Conservation (phyloP, 257 asterid species). For the Solanum chiquidenum region DNA sequence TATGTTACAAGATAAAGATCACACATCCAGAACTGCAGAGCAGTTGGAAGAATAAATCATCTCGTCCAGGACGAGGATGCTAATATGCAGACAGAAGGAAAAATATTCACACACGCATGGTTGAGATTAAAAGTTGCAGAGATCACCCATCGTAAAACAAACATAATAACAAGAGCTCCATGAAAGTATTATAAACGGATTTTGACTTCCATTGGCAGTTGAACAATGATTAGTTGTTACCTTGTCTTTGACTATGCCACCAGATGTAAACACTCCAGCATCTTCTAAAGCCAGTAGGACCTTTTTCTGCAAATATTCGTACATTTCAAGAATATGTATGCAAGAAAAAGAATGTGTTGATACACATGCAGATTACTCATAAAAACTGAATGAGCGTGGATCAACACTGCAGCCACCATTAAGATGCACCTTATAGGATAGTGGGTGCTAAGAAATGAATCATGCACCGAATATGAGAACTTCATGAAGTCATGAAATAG, state of each 20-base stretch:
- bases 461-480: neutral
- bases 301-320: constrained; percentile 54
- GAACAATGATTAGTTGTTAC: constrained; percentile 19
- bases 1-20: neutral
- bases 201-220: neutral
- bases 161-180: neutral
- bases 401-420: neutral
- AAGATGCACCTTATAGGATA: neutral
- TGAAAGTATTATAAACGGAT: neutral
- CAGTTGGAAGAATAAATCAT: neutral
- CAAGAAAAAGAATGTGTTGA: neutral
- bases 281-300: constrained; percentile 72
- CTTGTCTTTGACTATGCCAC: constrained; percentile 93
- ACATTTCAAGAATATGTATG: constrained; percentile 4
- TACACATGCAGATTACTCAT: neutral
- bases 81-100: neutral
- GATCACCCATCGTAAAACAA: neutral
- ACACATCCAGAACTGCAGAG: neutral
- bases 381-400: neutral
- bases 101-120: neutral
- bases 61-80: neutral
- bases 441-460: neutral
- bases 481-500: neutral
- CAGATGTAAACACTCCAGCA: constrained; percentile 87
- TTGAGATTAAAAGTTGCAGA: neutral